phyloP scores from a whole-genome alignment of 345 rosid genomes.

The Acer campestre region DNA sequence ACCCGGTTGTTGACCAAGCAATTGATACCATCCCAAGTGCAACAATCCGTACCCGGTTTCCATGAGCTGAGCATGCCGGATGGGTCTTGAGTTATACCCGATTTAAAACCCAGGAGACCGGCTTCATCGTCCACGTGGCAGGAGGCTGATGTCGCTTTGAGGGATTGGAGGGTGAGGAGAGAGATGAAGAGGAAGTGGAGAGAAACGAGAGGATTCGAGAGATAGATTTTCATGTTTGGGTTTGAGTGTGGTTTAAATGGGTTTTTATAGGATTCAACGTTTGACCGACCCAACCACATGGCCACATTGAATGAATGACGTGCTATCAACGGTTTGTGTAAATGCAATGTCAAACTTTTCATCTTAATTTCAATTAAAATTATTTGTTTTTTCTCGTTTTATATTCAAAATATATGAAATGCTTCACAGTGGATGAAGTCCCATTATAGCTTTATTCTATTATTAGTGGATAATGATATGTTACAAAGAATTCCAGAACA shows the following conservation, averaged over 20 bases:
- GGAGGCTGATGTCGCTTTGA: slow-evolving; percentile 37
- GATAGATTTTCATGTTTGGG: slow-evolving; percentile 17
- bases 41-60: slow-evolving; percentile 77
- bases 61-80: slow-evolving; percentile 61
- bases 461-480: too few species aligned
- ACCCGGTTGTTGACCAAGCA: slow-evolving; percentile 52
- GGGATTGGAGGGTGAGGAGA: slow-evolving; percentile 16
- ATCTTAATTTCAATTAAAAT: too few species aligned
- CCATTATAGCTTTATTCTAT: too few species aligned
- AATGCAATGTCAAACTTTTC: too few species aligned
- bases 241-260: background rate
- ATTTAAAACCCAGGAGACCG: slow-evolving; percentile 73
- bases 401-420: too few species aligned
- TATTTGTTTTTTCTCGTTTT: too few species aligned
- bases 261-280: background rate
- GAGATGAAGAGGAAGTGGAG: slow-evolving; percentile 17
- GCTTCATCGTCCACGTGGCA: slow-evolving; percentile 67
- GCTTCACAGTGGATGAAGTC: too few species aligned
- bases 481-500: too few species aligned
- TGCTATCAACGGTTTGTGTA: background rate
- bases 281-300: background rate
- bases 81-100: slow-evolving; percentile 70
- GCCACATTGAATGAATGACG: background rate
- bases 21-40: slow-evolving; percentile 55
- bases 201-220: background rate